These are phyloP conservation scores for Apium graveolens DNA, from an alignment of 129 eudicot species.

Conservation along the genomic window DNA sequence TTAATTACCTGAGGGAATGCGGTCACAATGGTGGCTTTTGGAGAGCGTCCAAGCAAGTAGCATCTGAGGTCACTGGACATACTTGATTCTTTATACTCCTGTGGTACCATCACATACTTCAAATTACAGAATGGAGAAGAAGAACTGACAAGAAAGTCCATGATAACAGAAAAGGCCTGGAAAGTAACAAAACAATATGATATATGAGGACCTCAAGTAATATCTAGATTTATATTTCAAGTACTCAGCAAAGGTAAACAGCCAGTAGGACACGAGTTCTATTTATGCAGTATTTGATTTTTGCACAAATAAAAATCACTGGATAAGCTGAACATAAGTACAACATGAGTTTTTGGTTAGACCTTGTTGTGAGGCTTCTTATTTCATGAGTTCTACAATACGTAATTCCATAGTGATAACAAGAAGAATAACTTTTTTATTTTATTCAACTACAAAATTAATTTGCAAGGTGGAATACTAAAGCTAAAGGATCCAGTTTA, in stretches of 20 bases:
- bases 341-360: not conserved
- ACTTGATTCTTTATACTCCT: not conserved
- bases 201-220: not conserved
- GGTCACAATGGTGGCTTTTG: not conserved
- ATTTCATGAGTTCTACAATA: no score
- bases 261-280: not conserved
- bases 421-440: not conserved
- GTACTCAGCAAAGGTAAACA: not conserved
- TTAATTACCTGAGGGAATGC: not conserved
- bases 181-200: no score
- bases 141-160: not conserved
- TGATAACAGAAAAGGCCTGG: not conserved
- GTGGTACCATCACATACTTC: not conserved
- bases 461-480: no score
- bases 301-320: not conserved
- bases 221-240: not conserved
- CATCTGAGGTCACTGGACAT: not conserved
- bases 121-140: not conserved
- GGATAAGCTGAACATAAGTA: not conserved
- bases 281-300: not conserved
- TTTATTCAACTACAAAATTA: no score
- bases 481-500: no score
- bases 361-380: not conserved
- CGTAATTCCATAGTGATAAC: no score
- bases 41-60: not conserved